Evolutionary conservation across 2,329 filamentous ascomycete species (phyloP).

Genomic region (Botryotinia narcissicola): DNA sequence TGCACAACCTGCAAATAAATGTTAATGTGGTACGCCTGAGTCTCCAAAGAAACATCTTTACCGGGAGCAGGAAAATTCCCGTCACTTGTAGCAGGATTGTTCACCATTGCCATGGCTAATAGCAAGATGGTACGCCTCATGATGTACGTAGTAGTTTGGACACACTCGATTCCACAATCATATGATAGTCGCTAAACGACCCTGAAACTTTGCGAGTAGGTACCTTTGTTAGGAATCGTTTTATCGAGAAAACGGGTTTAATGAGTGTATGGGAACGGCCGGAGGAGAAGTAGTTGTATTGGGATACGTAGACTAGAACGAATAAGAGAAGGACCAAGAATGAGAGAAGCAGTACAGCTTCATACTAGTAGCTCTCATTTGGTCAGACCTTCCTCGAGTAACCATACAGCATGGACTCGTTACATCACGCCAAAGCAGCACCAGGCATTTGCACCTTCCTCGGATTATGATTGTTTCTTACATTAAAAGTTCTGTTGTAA

Average conservation of each 20-base stretch:
- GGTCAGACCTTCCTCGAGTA: neutral
- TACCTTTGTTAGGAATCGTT: neutral
- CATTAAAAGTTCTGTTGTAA: neutral
- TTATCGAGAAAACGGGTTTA: neutral
- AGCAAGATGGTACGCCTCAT: conserved; percentile 24
- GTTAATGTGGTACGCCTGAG: conserved; percentile 5
- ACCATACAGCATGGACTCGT: neutral
- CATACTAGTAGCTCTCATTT: neutral
- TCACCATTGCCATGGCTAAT: conserved; percentile 21
- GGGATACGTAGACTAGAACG: neutral
- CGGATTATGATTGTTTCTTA: neutral
- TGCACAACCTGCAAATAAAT: conserved; percentile 33
- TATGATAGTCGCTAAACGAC: neutral
- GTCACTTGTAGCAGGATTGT: conserved; percentile 21
- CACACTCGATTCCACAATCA: neutral
- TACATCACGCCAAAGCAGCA: conserved; percentile 3
- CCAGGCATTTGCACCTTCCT: conserved; percentile 3
- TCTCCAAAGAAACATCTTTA: conserved; percentile 10
- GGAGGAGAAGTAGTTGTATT: neutral
- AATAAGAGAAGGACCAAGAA: neutral
- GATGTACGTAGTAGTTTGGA: neutral
- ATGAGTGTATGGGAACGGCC: neutral
- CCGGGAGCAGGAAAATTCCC: conserved; percentile 25
- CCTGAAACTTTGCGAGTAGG: neutral
- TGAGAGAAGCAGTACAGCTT: neutral